Percentiles rank a stretch among this genome's conserved stretches.
Conservation (phyloP, 2,329 filamentous ascomycete genomes). For the Graphilbum ipis-grandicollis region DNA sequence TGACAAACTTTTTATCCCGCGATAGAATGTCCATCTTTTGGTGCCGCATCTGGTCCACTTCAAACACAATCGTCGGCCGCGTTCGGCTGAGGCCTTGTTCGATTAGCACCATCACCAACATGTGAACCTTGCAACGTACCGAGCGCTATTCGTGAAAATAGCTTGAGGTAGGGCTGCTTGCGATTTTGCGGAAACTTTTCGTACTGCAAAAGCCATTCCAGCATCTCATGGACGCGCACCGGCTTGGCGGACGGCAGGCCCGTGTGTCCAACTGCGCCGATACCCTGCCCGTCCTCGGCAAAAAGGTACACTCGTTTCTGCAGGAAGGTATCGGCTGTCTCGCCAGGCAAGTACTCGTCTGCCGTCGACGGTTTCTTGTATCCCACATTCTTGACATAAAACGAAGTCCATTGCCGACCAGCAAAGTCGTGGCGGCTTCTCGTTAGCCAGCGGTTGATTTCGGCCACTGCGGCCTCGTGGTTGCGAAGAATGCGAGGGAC, state of each 20-base stretch:
- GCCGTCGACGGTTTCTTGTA: not conserved
- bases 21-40: conserved; percentile 21
- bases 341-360: not conserved
- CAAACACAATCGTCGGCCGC: conserved; percentile 25
- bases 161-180: conserved; percentile 30
- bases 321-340: conserved; percentile 12
- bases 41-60: conserved; percentile 26
- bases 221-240: conserved; percentile 22
- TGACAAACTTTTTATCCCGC: conserved; percentile 21
- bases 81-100: conserved; percentile 33
- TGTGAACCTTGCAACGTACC: conserved; percentile 19
- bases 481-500: conserved; percentile 14
- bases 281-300: conserved; percentile 28
- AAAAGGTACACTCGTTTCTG: conserved; percentile 35
- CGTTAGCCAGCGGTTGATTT: conserved; percentile 24
- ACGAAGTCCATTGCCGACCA: conserved; percentile 16
- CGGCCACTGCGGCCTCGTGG: conserved; percentile 13
- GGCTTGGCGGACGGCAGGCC: conserved; percentile 12
- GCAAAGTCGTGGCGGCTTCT: conserved; percentile 22
- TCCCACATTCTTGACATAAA: conserved; percentile 9
- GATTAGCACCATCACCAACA: not conserved
- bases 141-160: conserved; percentile 39
- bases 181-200: conserved; percentile 20
- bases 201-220: conserved; percentile 33
- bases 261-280: conserved; percentile 8